Percentiles rank a stretch among this genome's conserved stretches.
phyloP scores from a whole-genome alignment of 768 basidiomycete species.

The Rhodocollybia butyracea region DNA sequence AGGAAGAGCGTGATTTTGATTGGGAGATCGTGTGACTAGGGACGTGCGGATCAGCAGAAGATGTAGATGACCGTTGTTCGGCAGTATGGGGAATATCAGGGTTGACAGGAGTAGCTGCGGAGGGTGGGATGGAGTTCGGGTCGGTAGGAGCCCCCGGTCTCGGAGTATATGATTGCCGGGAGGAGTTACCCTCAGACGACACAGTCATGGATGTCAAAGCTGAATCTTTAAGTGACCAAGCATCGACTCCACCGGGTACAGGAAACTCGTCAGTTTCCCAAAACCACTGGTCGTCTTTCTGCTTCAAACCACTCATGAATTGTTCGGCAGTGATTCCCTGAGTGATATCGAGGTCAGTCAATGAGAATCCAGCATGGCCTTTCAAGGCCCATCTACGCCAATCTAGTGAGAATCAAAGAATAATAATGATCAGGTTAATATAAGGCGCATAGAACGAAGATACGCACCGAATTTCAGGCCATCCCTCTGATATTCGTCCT shows the following conservation, averaged over 20 bases:
- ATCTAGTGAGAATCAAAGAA: conserved; percentile 2
- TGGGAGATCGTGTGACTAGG: too few relatives aligned
- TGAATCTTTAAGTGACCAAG: neutral
- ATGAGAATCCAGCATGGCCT: conserved; percentile 13
- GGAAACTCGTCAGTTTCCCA: conserved; percentile 1
- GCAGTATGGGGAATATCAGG: too few relatives aligned
- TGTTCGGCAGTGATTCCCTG: conserved; percentile 12
- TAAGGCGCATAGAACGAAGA: neutral
- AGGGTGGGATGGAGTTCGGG: too few relatives aligned
- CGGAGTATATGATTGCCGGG: neutral
- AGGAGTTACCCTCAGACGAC: neutral
- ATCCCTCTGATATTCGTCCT: conserved; percentile 16
- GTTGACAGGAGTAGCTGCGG: too few relatives aligned
- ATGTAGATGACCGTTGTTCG: too few relatives aligned
- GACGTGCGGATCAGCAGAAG: too few relatives aligned
- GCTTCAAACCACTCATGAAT: conserved; percentile 12
- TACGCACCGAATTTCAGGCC: conserved; percentile 10
- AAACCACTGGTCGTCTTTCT: neutral
- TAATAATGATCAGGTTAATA: neutral
- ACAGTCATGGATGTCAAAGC: neutral
- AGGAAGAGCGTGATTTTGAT: neutral
- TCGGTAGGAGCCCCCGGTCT: neutral
- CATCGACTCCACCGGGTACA: neutral
- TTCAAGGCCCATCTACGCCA: conserved; percentile 13
- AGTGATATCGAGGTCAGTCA: conserved; percentile 10